Conservation (phyloP, 1,284 basidiomycete genomes). For the Pseudozyma sp. region DNA sequence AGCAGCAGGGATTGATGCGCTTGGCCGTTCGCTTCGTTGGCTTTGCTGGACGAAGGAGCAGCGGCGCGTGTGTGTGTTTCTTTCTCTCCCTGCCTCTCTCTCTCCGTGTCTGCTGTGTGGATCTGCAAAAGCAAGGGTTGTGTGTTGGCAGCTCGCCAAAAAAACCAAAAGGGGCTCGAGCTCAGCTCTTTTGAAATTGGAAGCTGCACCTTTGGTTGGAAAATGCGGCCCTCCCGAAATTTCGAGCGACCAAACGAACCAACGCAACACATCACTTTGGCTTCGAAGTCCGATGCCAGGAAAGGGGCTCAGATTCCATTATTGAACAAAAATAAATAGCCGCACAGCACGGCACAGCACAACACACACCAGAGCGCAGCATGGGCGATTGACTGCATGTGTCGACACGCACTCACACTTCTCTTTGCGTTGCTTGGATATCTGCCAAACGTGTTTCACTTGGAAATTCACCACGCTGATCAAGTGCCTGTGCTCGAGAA, state of each 20-base stretch:
- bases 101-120: neutral
- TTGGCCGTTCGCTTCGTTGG: neutral
- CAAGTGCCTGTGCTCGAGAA: neutral
- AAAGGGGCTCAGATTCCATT: slow-evolving; percentile 7
- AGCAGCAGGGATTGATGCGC: too few relatives aligned
- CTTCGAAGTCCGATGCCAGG: slow-evolving; percentile 10
- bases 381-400: slow-evolving; percentile 3
- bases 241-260: slow-evolving; percentile 16
- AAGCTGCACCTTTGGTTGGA: neutral
- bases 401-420: neutral
- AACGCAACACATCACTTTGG: slow-evolving; percentile 42
- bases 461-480: slow-evolving; percentile 9
- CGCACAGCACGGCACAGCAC: slow-evolving; percentile 3
- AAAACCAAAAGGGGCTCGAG: slow-evolving; percentile 44
- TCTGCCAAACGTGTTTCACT: neutral
- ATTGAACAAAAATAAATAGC: too few relatives aligned
- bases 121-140: slow-evolving; percentile 6
- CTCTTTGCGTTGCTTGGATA: slow-evolving; percentile 5
- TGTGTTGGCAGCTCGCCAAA: slow-evolving; percentile 28
- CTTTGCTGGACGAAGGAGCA: neutral
- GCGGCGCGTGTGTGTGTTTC: slow-evolving; percentile 4
- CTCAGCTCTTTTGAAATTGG: slow-evolving; percentile 3
- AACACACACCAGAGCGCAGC: neutral
- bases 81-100: neutral
- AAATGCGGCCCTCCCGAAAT: neutral